These are phyloP conservation scores for Mercurialis annua DNA, from an alignment of 345 rosid species.

Conservation along the genomic window DNA sequence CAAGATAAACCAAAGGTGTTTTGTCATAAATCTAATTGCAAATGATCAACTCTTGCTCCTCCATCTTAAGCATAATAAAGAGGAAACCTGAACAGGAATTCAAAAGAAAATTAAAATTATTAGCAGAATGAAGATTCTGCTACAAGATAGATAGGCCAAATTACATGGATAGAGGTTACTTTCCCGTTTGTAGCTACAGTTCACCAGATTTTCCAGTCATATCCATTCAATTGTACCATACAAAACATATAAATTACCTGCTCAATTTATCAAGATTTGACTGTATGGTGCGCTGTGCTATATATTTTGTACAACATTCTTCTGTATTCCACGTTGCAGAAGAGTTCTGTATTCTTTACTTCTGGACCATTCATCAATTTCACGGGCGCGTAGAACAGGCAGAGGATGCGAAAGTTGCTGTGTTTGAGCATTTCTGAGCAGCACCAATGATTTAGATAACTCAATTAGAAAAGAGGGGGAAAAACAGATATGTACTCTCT, in stretches of 20 bases:
- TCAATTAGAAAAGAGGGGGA: no score
- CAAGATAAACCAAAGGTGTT: background rate
- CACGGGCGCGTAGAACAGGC: constrained; percentile 98
- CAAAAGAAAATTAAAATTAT: background rate
- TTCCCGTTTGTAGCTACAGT: background rate
- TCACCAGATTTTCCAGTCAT: background rate
- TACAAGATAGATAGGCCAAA: background rate
- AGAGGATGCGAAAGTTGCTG: constrained; percentile 89
- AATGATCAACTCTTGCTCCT: background rate
- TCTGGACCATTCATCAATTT: constrained; percentile 93
- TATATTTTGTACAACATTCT: constrained; percentile 28
- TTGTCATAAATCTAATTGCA: constrained; percentile 2
- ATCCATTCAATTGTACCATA: background rate
- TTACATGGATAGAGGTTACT: background rate
- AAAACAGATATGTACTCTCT: constrained; percentile 3
- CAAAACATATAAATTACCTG: constrained; percentile 15
- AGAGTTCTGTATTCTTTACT: constrained; percentile 62
- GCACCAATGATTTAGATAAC: constrained; percentile 22
- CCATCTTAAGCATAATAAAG: background rate
- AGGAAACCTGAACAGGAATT: constrained; percentile 14
- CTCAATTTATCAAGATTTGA: constrained; percentile 11
- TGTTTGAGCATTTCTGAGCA: constrained; percentile 88
- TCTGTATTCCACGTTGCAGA: constrained; percentile 56
- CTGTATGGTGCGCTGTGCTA: constrained; percentile 30
- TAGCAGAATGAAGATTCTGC: background rate